phyloP scores from a whole-genome alignment of 1,139 yeast species.

The Yamadazyma spencermartinsiae region DNA sequence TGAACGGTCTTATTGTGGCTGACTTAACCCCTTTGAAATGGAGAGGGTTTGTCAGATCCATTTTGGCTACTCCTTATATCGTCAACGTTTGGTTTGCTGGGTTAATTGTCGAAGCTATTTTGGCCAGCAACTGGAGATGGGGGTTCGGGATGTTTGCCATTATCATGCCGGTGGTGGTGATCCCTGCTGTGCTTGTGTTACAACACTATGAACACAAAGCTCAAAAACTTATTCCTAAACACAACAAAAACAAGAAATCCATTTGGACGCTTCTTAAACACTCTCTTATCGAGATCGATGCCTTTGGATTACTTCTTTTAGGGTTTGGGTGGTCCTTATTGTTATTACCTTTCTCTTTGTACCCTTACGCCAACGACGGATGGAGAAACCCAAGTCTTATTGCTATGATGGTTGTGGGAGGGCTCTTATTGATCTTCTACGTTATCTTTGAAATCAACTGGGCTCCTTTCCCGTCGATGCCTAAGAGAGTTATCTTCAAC shows the following conservation, averaged over 20 bases:
- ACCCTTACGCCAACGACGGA: constrained; percentile 21
- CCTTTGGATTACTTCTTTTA: constrained; percentile 31
- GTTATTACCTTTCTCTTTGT: constrained; percentile 30
- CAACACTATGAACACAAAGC: constrained; percentile 27
- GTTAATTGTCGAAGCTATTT: constrained; percentile 26
- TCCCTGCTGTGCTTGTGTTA: constrained; percentile 29
- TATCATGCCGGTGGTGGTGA: constrained; percentile 29
- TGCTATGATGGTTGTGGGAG: constrained; percentile 38
- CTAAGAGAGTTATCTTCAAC: constrained; percentile 27
- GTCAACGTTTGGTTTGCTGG: constrained; percentile 35
- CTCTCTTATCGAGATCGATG: constrained; percentile 28
- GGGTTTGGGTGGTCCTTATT: constrained; percentile 35
- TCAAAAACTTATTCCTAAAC: constrained; percentile 13
- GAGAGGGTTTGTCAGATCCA: constrained; percentile 27
- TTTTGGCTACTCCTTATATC: constrained; percentile 28
- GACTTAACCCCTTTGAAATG: constrained; percentile 34
- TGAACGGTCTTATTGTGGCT: constrained; percentile 21
- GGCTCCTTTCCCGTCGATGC: constrained; percentile 35
- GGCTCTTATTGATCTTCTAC: constrained; percentile 25
- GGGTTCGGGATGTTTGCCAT: constrained; percentile 42
- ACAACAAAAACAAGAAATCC: constrained; percentile 5
- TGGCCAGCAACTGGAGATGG: constrained; percentile 39
- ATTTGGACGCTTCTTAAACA: constrained; percentile 10
- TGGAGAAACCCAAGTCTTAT: constrained; percentile 38
- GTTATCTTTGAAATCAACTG: constrained; percentile 24